Evolutionary conservation across 129 eudicot genomes (phyloP).

Genomic region (Helianthus tuberosus): DNA sequence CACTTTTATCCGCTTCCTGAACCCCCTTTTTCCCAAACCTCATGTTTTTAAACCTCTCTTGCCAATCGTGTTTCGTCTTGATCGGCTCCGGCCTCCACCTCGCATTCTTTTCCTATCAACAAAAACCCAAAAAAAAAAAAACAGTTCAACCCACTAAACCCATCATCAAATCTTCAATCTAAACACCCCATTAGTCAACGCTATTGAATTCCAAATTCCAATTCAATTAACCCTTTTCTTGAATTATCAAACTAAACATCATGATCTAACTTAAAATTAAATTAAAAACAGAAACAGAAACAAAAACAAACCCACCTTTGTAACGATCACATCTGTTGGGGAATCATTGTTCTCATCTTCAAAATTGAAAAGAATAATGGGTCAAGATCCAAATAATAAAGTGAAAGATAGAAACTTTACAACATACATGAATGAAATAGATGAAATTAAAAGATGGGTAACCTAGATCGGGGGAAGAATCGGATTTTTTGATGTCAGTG

Average conservation of each 20-base stretch:
- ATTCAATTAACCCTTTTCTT: background rate
- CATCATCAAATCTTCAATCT: background rate
- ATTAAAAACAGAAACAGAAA: no score
- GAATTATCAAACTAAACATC: conserved; percentile 20
- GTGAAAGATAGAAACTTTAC: background rate
- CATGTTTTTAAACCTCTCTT: conserved; percentile 75
- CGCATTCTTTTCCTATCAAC: conserved; percentile 44
- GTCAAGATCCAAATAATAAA: conserved; percentile 7
- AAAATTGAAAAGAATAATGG: conserved; percentile 4
- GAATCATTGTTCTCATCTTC: conserved; percentile 49
- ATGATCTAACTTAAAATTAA: conserved; percentile 16
- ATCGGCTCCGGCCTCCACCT: conserved; percentile 67
- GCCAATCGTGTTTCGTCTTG: conserved; percentile 86
- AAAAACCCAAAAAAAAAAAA: no score
- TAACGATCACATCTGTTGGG: conserved; percentile 33
- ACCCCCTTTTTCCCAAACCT: conserved; percentile 70
- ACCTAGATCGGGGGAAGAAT: conserved; percentile 71
- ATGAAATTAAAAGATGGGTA: background rate
- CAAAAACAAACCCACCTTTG: conserved; percentile 44
- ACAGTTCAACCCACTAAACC: background rate
- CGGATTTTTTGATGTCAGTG: conserved; percentile 80
- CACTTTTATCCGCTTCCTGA: conserved; percentile 63
- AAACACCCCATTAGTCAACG: background rate
- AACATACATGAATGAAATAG: background rate
- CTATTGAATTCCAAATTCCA: background rate